Conservation (phyloP, 306 rosid genomes). For the Acacia melanoxylon region DNA sequence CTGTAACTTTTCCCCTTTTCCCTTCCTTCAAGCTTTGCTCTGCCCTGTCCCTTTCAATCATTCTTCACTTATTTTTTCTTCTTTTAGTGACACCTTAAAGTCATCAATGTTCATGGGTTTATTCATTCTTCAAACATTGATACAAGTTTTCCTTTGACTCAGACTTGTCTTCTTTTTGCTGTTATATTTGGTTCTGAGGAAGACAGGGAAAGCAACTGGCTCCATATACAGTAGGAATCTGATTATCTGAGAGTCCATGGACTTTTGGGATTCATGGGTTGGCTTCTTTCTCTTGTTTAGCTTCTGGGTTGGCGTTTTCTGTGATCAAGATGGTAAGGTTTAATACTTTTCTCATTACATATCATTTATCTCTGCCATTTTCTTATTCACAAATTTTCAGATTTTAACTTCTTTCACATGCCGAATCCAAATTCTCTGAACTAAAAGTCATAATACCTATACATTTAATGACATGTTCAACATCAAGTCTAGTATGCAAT, state of each 20-base stretch:
- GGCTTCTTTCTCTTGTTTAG: slow-evolving; percentile 51
- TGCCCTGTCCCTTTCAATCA: slow-evolving; percentile 27
- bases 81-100: slow-evolving; percentile 4
- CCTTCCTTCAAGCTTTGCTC: slow-evolving; percentile 47
- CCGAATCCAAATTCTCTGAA: slow-evolving; percentile 5
- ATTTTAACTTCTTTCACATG: not conserved
- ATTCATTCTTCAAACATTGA: slow-evolving; percentile 23
- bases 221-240: slow-evolving; percentile 7
- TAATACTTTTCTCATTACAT: slow-evolving; percentile 14
- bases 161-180: slow-evolving; percentile 7
- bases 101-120: slow-evolving; percentile 8
- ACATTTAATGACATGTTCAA: no score
- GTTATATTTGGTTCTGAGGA: slow-evolving; percentile 34
- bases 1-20: slow-evolving; percentile 20
- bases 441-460: not conserved
- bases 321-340: slow-evolving; percentile 70
- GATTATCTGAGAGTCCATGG: slow-evolving; percentile 36
- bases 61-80: slow-evolving; percentile 11
- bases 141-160: slow-evolving; percentile 20
- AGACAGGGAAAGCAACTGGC: slow-evolving; percentile 3
- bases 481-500: no score
- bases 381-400: not conserved
- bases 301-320: slow-evolving; percentile 49
- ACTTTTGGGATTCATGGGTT: slow-evolving; percentile 36
- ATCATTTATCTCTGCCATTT: not conserved